Base-by-base conservation (phyloP, 805 yeast species). In the Candida berthetii region DNA sequence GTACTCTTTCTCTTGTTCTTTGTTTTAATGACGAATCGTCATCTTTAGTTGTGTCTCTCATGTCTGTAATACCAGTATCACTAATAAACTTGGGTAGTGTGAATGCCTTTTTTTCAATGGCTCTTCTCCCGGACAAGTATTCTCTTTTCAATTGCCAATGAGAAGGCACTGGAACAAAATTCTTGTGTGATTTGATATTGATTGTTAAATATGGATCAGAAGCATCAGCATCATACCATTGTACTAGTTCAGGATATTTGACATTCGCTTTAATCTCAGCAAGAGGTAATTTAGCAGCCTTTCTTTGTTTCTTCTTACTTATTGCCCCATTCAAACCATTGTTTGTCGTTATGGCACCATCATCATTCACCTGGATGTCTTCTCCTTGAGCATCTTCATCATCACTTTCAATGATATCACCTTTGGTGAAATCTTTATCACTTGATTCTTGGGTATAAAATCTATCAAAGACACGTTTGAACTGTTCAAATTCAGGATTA, bases 211-310 rank as follows among this genome's bases (percentile, higher is more conserved):
- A 62, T 2, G 99, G 96, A 51, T 87, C 91, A 1, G 70, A 71
- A 0, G 97, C 83, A 64, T 90, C 93, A 2, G 80, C 82, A 59
- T 93, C 98, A 51, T 67, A 77, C 95, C 95, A 84, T 48, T 89
- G 95, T 1, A 91, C 82, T 4, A 80, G 55, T 43, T 85, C 87
- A 0, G 98, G 97, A 22, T 65, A 64, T 2, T 62, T 48, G 0
- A 85, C 69, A 18, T 67, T 58, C 1, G 84, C 69, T 56, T 90
- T 91, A 40, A 91, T 65, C 8, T 70, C 66, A 0, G 90, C 78
- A 14, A 91, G 60, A 1, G 93, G 74, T 0, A 87, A 74, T 49
- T 82, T 80, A 39, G 72, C 68, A 36, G 61, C 53, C 45, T 70
- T 70, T 35, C 79, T 68, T 20, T 69, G 62, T 54, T 82, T 80